A percentile compares a stretch with the other conserved stretches of the same genome.
These are phyloP conservation scores for Rhipidocladum racemiflorum DNA, from an alignment of 176 grass and related monocot species.

Conservation along the genomic window DNA sequence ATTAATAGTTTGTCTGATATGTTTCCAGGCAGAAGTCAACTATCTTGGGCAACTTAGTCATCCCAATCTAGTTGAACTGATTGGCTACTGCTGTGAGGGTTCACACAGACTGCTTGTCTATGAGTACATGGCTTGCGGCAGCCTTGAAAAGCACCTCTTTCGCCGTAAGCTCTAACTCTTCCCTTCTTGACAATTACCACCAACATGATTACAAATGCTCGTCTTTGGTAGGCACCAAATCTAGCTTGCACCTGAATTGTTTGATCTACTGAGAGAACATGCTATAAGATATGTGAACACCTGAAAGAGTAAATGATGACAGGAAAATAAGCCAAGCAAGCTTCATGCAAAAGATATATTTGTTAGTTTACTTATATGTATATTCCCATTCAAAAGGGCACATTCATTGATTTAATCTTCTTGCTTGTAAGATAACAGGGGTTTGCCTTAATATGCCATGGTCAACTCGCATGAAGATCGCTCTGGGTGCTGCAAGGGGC, in stretches of 20 bases:
- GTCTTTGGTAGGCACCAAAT: neutral
- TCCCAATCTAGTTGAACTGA: slow-evolving; percentile 87
- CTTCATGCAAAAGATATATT: neutral
- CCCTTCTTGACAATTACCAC: neutral
- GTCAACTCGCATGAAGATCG: slow-evolving; percentile 94
- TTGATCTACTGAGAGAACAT: slow-evolving; percentile 14
- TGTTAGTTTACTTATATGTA: neutral
- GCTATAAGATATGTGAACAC: neutral
- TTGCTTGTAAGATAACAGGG: slow-evolving; percentile 57
- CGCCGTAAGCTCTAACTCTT: slow-evolving; percentile 58
- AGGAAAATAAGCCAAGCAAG: slow-evolving; percentile 20
- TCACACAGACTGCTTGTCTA: slow-evolving; percentile 90
- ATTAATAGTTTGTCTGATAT: slow-evolving; percentile 24
- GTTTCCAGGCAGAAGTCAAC: slow-evolving; percentile 91
- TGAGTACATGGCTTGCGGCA: slow-evolving; percentile 91
- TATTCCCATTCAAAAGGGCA: neutral
- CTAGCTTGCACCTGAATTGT: neutral
- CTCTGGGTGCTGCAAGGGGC: slow-evolving; percentile 75
- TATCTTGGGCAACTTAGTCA: slow-evolving; percentile 96
- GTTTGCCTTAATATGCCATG: slow-evolving; percentile 87
- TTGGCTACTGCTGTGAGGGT: slow-evolving; percentile 95
- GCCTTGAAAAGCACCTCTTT: slow-evolving; percentile 95
- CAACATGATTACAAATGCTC: neutral
- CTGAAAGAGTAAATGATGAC: neutral
- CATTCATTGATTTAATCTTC: slow-evolving; percentile 31